Conservation (phyloP, 768 basidiomycete species). For the Amanita pallidorosea region DNA sequence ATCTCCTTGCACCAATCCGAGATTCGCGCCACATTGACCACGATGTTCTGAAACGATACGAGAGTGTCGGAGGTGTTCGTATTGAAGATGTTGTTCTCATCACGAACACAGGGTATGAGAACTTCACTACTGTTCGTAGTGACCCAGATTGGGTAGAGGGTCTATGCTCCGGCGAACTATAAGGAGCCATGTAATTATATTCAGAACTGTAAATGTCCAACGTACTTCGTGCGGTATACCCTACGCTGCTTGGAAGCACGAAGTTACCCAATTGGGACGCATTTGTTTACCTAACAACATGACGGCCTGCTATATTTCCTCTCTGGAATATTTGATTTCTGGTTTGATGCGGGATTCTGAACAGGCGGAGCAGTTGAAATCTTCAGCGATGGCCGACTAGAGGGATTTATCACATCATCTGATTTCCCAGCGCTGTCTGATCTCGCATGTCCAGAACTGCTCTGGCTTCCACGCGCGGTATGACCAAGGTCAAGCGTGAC, state of each 20-base stretch:
- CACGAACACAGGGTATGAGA: constrained; percentile 63
- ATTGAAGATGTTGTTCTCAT: constrained; percentile 91
- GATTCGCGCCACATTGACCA: constrained; percentile 59
- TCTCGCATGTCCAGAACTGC: background rate
- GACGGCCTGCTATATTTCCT: background rate
- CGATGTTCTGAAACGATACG: constrained; percentile 58
- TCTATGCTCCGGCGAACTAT: constrained; percentile 60
- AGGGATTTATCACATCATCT: background rate
- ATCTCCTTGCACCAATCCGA: constrained; percentile 57
- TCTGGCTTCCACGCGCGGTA: background rate
- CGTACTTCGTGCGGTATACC: no score
- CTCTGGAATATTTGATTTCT: background rate
- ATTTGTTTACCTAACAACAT: no score
- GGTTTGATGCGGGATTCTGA: background rate
- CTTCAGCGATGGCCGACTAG: background rate
- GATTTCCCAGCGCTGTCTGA: background rate
- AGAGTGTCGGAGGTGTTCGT: constrained; percentile 80
- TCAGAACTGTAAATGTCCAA: no score
- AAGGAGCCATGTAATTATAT: constrained; percentile 2
- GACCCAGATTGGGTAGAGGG: constrained; percentile 77
- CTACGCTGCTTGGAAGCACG: no score
- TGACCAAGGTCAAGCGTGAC: background rate
- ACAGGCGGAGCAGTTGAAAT: background rate
- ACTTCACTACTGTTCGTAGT: constrained; percentile 77
- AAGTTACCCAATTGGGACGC: no score